Base-by-base conservation (phyloP, 139 green algal species). In the Haematococcus lacustris region DNA sequence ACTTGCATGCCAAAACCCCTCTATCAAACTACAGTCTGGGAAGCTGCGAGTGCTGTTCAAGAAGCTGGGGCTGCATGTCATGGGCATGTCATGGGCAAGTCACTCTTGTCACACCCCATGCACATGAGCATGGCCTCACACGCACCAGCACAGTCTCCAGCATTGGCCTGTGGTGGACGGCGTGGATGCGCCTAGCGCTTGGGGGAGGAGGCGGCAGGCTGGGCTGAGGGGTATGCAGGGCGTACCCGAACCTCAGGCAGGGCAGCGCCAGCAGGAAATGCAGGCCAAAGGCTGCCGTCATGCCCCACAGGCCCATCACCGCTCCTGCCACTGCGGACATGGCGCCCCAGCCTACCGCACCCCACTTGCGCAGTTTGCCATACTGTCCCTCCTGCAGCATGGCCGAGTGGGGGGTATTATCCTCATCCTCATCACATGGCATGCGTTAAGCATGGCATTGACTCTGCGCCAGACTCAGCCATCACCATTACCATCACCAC, bases 281-380 rank as follows among this genome's bases (percentile, higher is more conserved):
- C 37, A 69, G 39, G 37, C 53, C 75, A 63, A 87, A 82, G n/a
- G 70, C 76, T 21, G 75, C 60, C 2, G 6, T 2, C 69, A 82
- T 82, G 51, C 78, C 78, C 3, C 57, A 65, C 2, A 34, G 28
- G 41, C 70, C 60, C 2, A 76, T 76, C 60, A 69, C 28, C 25
- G 71, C 71, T 9, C 74, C 74, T 0, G 74, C 67, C 9, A 83
- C 47, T n/a, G 70, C 39, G 63, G 35, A 71, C 25, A 83, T 59
- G 39, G 4, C 43, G 53, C 82, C 82, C 82, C 82, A 88, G 9
- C 79, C 79, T 13, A 85, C 74, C 0, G 82, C 82, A 7, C 82
- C 82, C 76, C 76, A 88, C 38, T 85, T 78, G 38, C 82, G 66
- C 70, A 51, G 75, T 64, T 81, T 79, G 66, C 82, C 82, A 40